Conservation (phyloP, 345 rosid species). For the Gynandropsis gynandra region DNA sequence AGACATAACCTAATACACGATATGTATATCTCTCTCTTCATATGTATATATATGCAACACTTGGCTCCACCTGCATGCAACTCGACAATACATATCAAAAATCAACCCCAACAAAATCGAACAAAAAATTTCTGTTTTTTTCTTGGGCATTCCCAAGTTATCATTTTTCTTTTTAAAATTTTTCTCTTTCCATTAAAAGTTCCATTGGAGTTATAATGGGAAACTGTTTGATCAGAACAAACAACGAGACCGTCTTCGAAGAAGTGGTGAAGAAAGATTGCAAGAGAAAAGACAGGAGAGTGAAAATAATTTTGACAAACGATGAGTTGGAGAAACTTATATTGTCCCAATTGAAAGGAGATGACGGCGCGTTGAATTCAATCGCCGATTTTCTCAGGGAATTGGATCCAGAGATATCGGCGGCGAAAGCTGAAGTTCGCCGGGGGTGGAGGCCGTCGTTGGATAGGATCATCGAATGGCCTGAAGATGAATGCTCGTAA, state of each 20-base stretch:
- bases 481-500: constrained; percentile 29
- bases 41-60: background rate
- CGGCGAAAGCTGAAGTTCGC: constrained; percentile 25
- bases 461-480: constrained; percentile 49
- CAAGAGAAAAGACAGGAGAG: constrained; percentile 27
- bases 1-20: background rate
- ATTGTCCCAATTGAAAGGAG: constrained; percentile 28
- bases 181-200: constrained; percentile 12
- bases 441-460: constrained; percentile 64
- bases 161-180: constrained; percentile 17
- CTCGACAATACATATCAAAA: constrained; percentile 15
- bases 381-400: constrained; percentile 33
- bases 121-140: constrained; percentile 21
- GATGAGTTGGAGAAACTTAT: constrained; percentile 40
- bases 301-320: constrained; percentile 28
- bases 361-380: constrained; percentile 26
- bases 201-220: constrained; percentile 18
- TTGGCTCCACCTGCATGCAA: constrained; percentile 25
- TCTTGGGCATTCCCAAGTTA: constrained; percentile 34
- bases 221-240: constrained; percentile 31
- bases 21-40: background rate
- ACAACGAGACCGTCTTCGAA: constrained; percentile 11
- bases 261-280: constrained; percentile 24
- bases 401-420: constrained; percentile 33
- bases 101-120: constrained; percentile 17